Conservation (phyloP, 2,329 filamentous ascomycete genomes). For the Aurifilum marmelostoma region DNA sequence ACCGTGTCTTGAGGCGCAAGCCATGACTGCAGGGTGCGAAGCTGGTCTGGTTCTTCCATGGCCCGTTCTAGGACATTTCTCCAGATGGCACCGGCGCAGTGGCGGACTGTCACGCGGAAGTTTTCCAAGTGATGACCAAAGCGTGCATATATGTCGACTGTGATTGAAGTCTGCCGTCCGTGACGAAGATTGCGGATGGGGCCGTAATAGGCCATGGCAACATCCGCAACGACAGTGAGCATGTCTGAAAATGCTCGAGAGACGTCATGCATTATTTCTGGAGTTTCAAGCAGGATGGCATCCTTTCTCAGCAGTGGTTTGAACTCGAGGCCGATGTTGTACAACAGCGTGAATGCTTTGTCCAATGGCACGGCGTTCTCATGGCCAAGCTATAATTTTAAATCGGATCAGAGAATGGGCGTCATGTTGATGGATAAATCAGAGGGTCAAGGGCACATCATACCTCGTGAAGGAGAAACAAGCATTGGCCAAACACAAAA, state of each 20-base stretch:
- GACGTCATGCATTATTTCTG: conserved; percentile 6
- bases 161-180: conserved; percentile 1
- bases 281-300: not conserved
- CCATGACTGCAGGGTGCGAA: not conserved
- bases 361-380: conserved; percentile 10
- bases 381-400: conserved; percentile 8
- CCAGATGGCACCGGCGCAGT: conserved; percentile 10
- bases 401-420: too few species aligned
- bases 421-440: too few species aligned
- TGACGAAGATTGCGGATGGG: not conserved
- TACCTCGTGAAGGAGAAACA: conserved; percentile 11
- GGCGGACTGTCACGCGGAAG: not conserved
- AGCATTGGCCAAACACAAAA: conserved; percentile 13
- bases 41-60: not conserved
- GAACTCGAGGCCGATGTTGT: conserved; percentile 5
- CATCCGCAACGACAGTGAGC: conserved; percentile 3
- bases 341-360: conserved; percentile 12
- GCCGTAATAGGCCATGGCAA: conserved; percentile 10
- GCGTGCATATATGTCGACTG: conserved; percentile 9
- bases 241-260: conserved; percentile 8
- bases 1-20: conserved; percentile 9
- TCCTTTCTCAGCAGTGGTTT: not conserved
- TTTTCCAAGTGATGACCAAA: conserved; percentile 3
- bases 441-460: not conserved
- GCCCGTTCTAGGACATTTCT: not conserved